Evolutionary conservation across 257 asterid species (phyloP).

Genomic region (Nicotiana tabacum): DNA sequence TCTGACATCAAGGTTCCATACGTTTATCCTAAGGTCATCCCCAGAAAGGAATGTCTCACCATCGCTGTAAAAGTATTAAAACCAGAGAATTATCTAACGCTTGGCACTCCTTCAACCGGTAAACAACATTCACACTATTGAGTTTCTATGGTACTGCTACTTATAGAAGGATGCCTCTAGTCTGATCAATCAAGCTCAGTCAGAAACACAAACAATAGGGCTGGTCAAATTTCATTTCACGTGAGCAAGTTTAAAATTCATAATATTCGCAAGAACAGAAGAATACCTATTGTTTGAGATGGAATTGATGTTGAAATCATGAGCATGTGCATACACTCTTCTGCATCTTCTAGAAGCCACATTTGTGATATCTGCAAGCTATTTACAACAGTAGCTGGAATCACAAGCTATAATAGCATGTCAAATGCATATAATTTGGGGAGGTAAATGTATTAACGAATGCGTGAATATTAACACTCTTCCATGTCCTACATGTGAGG

Average conservation of each 20-base stretch:
- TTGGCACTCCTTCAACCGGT: background rate
- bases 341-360: constrained; percentile 52
- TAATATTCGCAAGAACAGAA: background rate
- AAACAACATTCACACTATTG: background rate
- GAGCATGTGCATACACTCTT: constrained; percentile 85
- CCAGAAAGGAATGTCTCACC: constrained; percentile 91
- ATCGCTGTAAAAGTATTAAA: constrained; percentile 35
- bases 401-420: background rate
- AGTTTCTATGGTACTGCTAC: background rate
- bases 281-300: constrained; percentile 76
- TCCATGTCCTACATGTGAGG: constrained; percentile 28
- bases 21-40: constrained; percentile 76
- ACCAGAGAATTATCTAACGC: background rate
- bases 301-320: constrained; percentile 83
- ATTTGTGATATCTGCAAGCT: constrained; percentile 10
- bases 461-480: constrained; percentile 34
- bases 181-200: background rate
- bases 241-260: background rate
- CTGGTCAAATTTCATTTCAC: background rate
- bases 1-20: constrained; percentile 84
- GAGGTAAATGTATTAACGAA: background rate
- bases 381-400: background rate
- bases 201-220: background rate
- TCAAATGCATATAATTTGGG: background rate
- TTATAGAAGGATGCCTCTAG: background rate